Conservation (phyloP, 2,329 filamentous ascomycete species). For the Coleophoma crateriformis region DNA sequence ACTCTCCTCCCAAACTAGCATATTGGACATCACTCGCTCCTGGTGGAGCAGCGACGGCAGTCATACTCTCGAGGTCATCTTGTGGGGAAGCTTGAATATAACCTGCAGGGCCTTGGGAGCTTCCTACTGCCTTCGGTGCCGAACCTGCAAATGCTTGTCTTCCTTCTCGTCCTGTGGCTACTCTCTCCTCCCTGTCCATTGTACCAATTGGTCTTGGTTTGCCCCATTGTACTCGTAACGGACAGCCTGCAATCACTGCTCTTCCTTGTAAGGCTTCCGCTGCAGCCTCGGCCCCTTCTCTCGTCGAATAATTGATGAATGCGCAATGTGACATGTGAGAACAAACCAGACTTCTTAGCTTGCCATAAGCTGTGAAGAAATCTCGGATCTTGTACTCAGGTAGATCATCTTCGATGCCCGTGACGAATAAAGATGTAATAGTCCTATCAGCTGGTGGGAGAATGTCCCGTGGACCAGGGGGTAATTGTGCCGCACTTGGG, state of each 20-base stretch:
- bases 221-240: conserved; percentile 86
- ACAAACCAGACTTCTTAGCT: conserved; percentile 88
- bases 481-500: conserved; percentile 65
- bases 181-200: conserved; percentile 80
- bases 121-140: conserved; percentile 29
- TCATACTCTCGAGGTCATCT: conserved; percentile 24
- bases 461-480: conserved; percentile 80
- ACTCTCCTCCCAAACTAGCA: conserved; percentile 79
- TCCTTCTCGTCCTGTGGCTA: conserved; percentile 76
- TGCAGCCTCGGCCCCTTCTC: conserved; percentile 80
- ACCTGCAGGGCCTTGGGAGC: conserved; percentile 20
- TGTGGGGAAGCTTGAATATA: conserved; percentile 12
- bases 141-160: conserved; percentile 49
- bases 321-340: conserved; percentile 97
- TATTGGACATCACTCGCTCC: conserved; percentile 76
- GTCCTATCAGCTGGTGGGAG: conserved; percentile 76
- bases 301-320: conserved; percentile 88
- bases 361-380: conserved; percentile 84
- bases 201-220: conserved; percentile 87
- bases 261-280: conserved; percentile 81
- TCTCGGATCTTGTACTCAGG: conserved; percentile 87
- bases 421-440: conserved; percentile 90
- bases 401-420: conserved; percentile 91
- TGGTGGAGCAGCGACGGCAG: conserved; percentile 67
- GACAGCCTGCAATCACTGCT: conserved; percentile 85